Evolutionary conservation across 805 yeast genomes (phyloP).

Genomic region (Zygosaccharomyces lentus): DNA sequence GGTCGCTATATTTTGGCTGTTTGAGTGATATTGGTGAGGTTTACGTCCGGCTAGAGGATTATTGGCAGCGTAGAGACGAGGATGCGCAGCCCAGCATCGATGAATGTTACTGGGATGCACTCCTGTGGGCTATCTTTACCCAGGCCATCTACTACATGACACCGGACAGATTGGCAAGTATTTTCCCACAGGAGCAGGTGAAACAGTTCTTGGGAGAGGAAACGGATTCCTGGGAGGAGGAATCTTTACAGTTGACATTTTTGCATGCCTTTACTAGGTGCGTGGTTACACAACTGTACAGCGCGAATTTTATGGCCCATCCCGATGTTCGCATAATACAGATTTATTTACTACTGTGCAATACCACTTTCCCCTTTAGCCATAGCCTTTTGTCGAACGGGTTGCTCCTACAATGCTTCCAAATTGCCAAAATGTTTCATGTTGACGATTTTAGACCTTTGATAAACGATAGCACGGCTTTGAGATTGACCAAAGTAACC

Average conservation of each 20-base stretch:
- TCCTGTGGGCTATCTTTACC: slow-evolving; percentile 31
- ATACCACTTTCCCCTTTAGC: slow-evolving; percentile 21
- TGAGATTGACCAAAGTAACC: slow-evolving; percentile 21
- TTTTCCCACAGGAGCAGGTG: slow-evolving; percentile 12
- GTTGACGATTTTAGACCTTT: slow-evolving; percentile 22
- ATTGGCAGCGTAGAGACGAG: slow-evolving; percentile 22
- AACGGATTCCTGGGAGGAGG: slow-evolving; percentile 16
- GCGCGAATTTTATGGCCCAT: slow-evolving; percentile 19
- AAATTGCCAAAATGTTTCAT: slow-evolving; percentile 25
- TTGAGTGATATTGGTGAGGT: slow-evolving; percentile 31
- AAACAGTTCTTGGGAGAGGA: slow-evolving; percentile 9
- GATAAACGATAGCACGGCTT: slow-evolving; percentile 22
- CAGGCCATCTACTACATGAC: slow-evolving; percentile 31
- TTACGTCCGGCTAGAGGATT: slow-evolving; percentile 23
- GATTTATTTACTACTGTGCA: slow-evolving; percentile 23
- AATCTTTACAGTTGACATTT: slow-evolving; percentile 15
- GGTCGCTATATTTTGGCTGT: slow-evolving; percentile 32
- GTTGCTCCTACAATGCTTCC: slow-evolving; percentile 23
- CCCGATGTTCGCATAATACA: slow-evolving; percentile 32
- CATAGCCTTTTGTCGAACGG: slow-evolving; percentile 17
- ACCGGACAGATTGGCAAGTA: slow-evolving; percentile 9
- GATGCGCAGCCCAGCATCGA: slow-evolving; percentile 17
- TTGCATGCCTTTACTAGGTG: slow-evolving; percentile 17
- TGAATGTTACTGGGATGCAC: slow-evolving; percentile 24
- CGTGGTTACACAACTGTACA: slow-evolving; percentile 18